phyloP scores from a whole-genome alignment of 139 green algal species.

The Chloropicon primus region DNA sequence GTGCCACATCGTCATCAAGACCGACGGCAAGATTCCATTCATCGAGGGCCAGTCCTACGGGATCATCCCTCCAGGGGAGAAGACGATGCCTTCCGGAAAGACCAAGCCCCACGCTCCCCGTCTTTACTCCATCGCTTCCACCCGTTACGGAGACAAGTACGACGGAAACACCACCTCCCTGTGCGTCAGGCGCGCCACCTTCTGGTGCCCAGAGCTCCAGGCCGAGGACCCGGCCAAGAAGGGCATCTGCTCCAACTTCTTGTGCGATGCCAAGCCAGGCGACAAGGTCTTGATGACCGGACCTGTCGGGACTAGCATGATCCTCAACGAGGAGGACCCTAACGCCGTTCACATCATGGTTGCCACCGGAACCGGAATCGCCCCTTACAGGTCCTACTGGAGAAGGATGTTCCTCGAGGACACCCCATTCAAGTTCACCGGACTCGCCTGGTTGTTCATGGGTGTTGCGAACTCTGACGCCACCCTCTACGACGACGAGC shows the following conservation, averaged over 20 bases:
- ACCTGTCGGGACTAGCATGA: slow-evolving; percentile 88
- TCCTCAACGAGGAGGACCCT: slow-evolving; percentile 81
- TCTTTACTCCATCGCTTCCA: slow-evolving; percentile 96
- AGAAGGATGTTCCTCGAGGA: slow-evolving; percentile 89
- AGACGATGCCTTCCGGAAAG: not conserved
- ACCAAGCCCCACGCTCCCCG: slow-evolving; percentile 63
- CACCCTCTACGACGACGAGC: slow-evolving; percentile 96
- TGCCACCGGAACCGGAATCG: slow-evolving; percentile 97
- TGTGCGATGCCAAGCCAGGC: slow-evolving; percentile 85
- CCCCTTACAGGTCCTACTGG: slow-evolving; percentile 93
- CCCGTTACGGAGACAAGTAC: slow-evolving; percentile 89
- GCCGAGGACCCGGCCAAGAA: slow-evolving; percentile 91
- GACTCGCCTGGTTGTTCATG: slow-evolving; percentile 99
- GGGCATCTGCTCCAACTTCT: slow-evolving; percentile 99
- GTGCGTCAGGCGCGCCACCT: slow-evolving; percentile 89
- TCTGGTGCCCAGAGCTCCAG: slow-evolving; percentile 69
- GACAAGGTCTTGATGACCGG: slow-evolving; percentile 90
- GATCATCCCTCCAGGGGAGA: slow-evolving; percentile 79
- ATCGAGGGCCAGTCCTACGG: slow-evolving; percentile 97
- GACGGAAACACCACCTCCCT: slow-evolving; percentile 90
- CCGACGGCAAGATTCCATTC: slow-evolving; percentile 86
- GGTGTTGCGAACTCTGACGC: slow-evolving; percentile 91
- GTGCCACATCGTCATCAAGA: slow-evolving; percentile 95
- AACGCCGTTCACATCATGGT: slow-evolving; percentile 90
- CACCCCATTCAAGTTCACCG: slow-evolving; percentile 58